Conservation (phyloP, 495 filamentous ascomycete genomes). For the Jackrogersella minutella region DNA sequence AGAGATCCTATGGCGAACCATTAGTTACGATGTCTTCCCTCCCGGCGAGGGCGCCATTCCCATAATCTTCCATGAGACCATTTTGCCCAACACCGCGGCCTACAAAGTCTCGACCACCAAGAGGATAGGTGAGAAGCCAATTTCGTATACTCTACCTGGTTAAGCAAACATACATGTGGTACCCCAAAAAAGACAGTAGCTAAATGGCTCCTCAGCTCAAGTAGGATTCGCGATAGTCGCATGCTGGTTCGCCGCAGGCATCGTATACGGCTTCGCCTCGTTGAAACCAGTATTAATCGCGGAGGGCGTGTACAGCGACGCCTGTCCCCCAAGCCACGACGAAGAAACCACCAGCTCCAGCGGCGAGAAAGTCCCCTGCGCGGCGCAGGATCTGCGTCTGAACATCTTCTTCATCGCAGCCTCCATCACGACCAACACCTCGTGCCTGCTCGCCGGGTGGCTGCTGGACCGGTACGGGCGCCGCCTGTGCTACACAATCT, state of each 20-base stretch:
- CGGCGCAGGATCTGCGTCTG: slow-evolving; percentile 71
- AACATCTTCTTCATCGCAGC: slow-evolving; percentile 77
- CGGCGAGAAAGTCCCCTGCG: slow-evolving; percentile 60
- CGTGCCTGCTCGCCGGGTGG: slow-evolving; percentile 71
- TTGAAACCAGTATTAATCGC: slow-evolving; percentile 73
- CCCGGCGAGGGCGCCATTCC: slow-evolving; percentile 18
- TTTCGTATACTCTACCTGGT: no score
- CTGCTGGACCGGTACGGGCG: slow-evolving; percentile 73
- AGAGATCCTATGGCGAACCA: slow-evolving; percentile 38
- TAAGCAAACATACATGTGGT: no score
- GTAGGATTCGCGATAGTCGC: slow-evolving; percentile 66
- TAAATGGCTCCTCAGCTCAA: slow-evolving; percentile 55
- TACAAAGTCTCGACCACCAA: slow-evolving; percentile 63
- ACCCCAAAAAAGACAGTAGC: not conserved
- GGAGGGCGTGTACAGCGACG: slow-evolving; percentile 70
- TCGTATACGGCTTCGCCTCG: slow-evolving; percentile 79
- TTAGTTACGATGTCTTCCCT: slow-evolving; percentile 37
- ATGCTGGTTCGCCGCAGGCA: slow-evolving; percentile 71
- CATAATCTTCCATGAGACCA: slow-evolving; percentile 1
- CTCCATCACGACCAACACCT: slow-evolving; percentile 72
- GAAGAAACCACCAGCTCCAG: slow-evolving; percentile 39
- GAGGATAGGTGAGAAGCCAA: slow-evolving; percentile 60
- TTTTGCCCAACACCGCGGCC: slow-evolving; percentile 47
- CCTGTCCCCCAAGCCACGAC: slow-evolving; percentile 59
- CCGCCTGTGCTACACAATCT: slow-evolving; percentile 64